These are phyloP conservation scores for Trichoderma aggressivum DNA, from an alignment of 2,329 filamentous ascomycete genomes.

Conservation along the genomic window DNA sequence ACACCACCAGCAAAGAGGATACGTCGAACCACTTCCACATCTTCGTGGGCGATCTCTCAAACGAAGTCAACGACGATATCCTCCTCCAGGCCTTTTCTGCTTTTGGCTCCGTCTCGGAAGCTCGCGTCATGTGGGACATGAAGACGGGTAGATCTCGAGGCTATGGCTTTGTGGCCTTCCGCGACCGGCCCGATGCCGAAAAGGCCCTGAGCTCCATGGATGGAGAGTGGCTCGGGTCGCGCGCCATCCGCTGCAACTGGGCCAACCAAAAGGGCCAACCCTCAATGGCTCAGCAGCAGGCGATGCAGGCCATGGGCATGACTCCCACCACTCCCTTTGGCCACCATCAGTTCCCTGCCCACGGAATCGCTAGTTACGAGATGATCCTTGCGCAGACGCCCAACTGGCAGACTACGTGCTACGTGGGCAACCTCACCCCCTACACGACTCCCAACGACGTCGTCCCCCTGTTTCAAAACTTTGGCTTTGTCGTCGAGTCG, in stretches of 20 bases:
- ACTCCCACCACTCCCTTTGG: conserved; percentile 95
- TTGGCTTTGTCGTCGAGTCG: conserved; percentile 94
- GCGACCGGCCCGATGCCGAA: conserved; percentile 88
- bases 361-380: conserved; percentile 95
- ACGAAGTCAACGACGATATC: conserved; percentile 97
- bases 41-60: conserved; percentile 95
- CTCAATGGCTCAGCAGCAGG: conserved; percentile 95
- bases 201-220: conserved; percentile 98
- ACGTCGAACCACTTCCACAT: conserved; percentile 99
- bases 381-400: conserved; percentile 95
- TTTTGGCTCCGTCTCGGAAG: conserved; percentile 93
- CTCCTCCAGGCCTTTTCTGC: conserved; percentile 91
- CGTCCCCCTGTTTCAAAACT: conserved; percentile 98
- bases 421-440: conserved; percentile 94
- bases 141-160: conserved; percentile 97
- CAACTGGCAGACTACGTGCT: conserved; percentile 97
- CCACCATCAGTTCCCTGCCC: conserved; percentile 95
- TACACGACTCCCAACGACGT: conserved; percentile 97
- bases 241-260: conserved; percentile 99
- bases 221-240: conserved; percentile 96
- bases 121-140: conserved; percentile 99
- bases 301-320: conserved; percentile 97
- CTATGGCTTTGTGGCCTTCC: conserved; percentile 97
- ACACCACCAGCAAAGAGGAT: conserved; percentile 90
- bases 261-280: conserved; percentile 99